Percentiles rank a stretch among this genome's conserved stretches.
Conservation (phyloP, 352 stramenopile species). For the Phytopythium vexans region DNA sequence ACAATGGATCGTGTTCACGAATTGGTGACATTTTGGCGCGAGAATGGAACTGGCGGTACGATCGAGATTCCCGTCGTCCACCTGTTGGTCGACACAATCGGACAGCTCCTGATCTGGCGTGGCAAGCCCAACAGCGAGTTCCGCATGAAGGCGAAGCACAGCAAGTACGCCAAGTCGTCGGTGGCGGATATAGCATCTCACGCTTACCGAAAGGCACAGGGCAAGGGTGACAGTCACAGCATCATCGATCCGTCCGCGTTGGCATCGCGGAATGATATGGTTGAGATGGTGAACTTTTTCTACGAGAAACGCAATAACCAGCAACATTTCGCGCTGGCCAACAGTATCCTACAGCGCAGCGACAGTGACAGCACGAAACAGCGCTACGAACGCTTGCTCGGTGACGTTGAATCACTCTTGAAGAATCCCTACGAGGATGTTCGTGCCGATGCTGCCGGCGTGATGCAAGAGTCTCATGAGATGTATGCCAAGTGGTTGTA, state of each 20-base stretch:
- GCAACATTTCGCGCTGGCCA: conserved; percentile 58
- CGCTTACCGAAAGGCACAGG: conserved; percentile 23
- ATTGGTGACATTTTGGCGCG: conserved; percentile 50
- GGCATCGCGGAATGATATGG: conserved; percentile 62
- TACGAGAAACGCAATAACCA: conserved; percentile 54
- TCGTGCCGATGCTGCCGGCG: conserved; percentile 24
- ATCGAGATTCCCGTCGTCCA: conserved; percentile 54
- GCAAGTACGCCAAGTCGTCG: conserved; percentile 47
- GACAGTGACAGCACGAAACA: conserved; percentile 11
- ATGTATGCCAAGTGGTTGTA: background rate
- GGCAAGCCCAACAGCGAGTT: conserved; percentile 43
- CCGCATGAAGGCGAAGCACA: conserved; percentile 42
- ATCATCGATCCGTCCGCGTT: conserved; percentile 14
- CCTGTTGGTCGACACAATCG: conserved; percentile 17
- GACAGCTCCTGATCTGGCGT: conserved; percentile 25
- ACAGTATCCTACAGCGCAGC: conserved; percentile 28
- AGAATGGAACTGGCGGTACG: conserved; percentile 33
- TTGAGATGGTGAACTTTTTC: conserved; percentile 65
- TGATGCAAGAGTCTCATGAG: conserved; percentile 37
- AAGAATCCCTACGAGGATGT: conserved; percentile 60
- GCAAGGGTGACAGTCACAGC: conserved; percentile 5
- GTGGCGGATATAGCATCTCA: conserved; percentile 49
- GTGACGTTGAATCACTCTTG: conserved; percentile 45
- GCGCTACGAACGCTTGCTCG: conserved; percentile 42
- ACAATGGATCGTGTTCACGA: conserved; percentile 39